A percentile compares a stretch with the other conserved stretches of the same genome.
phyloP scores from a whole-genome alignment of 1,284 basidiomycete species.

The Cryptococcus sp. region DNA sequence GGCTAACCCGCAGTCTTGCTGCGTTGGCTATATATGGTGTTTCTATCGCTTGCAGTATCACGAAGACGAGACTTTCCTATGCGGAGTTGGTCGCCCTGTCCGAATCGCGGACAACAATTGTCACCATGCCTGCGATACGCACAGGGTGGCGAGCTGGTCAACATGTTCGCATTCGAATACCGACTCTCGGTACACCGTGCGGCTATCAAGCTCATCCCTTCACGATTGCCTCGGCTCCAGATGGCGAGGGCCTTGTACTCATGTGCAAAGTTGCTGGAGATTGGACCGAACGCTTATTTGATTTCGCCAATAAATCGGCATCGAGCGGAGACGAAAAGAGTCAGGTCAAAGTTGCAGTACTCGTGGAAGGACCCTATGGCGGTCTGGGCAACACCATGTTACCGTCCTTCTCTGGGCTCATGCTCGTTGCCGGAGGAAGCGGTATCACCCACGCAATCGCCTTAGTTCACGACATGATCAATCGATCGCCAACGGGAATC shows the following conservation, averaged over 20 bases:
- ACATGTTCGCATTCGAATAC: slow-evolving; percentile 45
- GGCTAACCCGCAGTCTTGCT: slow-evolving; percentile 50
- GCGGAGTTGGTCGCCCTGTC: slow-evolving; percentile 38
- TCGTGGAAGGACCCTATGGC: slow-evolving; percentile 45
- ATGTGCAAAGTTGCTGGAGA: slow-evolving; percentile 41
- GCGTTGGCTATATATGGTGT: slow-evolving; percentile 48
- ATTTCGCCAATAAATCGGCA: slow-evolving; percentile 14
- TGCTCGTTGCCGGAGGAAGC: slow-evolving; percentile 43
- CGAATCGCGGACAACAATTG: slow-evolving; percentile 33
- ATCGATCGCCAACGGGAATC: slow-evolving; percentile 31
- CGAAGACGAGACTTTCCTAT: slow-evolving; percentile 36
- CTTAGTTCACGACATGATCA: slow-evolving; percentile 37
- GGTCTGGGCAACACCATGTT: slow-evolving; percentile 41
- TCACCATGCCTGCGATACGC: slow-evolving; percentile 37
- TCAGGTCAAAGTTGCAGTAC: slow-evolving; percentile 15
- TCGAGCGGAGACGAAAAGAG: neutral
- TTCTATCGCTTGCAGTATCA: slow-evolving; percentile 28
- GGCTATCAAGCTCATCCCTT: slow-evolving; percentile 45
- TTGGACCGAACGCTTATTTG: slow-evolving; percentile 39
- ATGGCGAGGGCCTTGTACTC: slow-evolving; percentile 37
- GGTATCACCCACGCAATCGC: slow-evolving; percentile 42
- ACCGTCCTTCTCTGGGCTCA: slow-evolving; percentile 38
- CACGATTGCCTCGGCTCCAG: slow-evolving; percentile 46
- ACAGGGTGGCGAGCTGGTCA: slow-evolving; percentile 49
- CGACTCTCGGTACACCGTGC: slow-evolving; percentile 22